Percentiles rank a stretch among this genome's conserved stretches.
phyloP scores from a whole-genome alignment of 345 rosid genomes.

The Sonneratia alba region DNA sequence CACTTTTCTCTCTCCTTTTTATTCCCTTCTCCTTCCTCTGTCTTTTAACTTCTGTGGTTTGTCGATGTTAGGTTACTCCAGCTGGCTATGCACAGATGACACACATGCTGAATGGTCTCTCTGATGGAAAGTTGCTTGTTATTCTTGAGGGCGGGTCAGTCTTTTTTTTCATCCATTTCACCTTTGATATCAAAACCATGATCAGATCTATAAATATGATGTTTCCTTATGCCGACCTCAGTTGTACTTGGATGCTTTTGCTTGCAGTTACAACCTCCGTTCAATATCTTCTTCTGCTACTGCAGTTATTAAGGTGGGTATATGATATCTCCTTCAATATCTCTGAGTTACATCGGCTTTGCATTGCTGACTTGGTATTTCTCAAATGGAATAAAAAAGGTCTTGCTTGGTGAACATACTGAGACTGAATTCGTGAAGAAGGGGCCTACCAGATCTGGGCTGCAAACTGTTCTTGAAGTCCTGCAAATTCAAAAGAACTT shows the following conservation, averaged over 20 bases:
- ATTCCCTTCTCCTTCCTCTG: neutral
- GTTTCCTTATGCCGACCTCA: neutral
- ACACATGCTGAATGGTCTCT: slow-evolving; percentile 49
- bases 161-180: neutral
- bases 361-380: neutral
- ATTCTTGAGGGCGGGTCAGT: slow-evolving; percentile 96
- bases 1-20: neutral
- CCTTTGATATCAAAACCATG: neutral
- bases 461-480: slow-evolving; percentile 69
- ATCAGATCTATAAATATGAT: neutral
- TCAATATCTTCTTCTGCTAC: slow-evolving; percentile 95
- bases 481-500: slow-evolving; percentile 64
- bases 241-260: neutral
- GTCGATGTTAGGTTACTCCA: slow-evolving; percentile 56
- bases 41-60: neutral
- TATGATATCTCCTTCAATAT: neutral
- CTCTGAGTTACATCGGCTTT: neutral
- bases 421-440: slow-evolving; percentile 24
- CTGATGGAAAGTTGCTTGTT: slow-evolving; percentile 80
- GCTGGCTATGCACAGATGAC: slow-evolving; percentile 87
- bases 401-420: slow-evolving; percentile 61
- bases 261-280: slow-evolving; percentile 87
- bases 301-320: slow-evolving; percentile 77
- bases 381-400: slow-evolving; percentile 26
- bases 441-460: slow-evolving; percentile 58